Base-by-base conservation (phyloP, 306 rosid species). In the Ammopiptanthus mongolicus region DNA sequence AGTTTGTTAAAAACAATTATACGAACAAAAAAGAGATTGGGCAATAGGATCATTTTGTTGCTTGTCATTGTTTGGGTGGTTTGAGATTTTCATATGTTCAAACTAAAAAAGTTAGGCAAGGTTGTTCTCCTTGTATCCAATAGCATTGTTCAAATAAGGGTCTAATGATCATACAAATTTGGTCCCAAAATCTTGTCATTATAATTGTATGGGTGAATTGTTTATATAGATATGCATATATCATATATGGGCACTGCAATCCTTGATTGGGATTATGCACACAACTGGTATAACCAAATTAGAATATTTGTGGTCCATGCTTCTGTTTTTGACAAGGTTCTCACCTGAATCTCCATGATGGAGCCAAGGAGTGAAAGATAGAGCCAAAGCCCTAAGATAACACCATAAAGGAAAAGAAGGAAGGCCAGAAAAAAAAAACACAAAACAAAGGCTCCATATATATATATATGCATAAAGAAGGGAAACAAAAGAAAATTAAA, bases 321-420 rank as follows among this genome's bases (percentile, higher is more conserved):
- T 67, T 58, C 36, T 65, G 65, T 44, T 76, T 72, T 59, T 63
- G 74, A 72, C 82, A 63, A 51, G 65, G 37, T 66, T 80, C 72
- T 53, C 65, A 70, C 86, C 79, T 82, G 86, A 85, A 85, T 82
- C 88, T 82, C 74, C 82, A 78, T 75, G 82, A 66, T 85, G 86
- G 82, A 81, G 46, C 56, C 75, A 58, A 22, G 81, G 77, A 80
- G 69, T 74, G 77, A 73, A 70, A 69, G 71, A 81, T 17, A 47
- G 69, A 69, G 66, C 63, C 73, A 69, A 41, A 56, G 55, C 74
- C 75, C 79, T 23, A 12, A 39, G 58, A 76, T 64, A 65, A n/a
- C 67, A 48, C 65, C 56, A 70, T 69, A 83, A 71, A 76, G 78
- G 41, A n/a, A 70, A 78, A 70, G 73, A 14, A 29, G 34, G 56